Conservation (phyloP, 495 filamentous ascomycete genomes). For the Lentithecium fluviatile region DNA sequence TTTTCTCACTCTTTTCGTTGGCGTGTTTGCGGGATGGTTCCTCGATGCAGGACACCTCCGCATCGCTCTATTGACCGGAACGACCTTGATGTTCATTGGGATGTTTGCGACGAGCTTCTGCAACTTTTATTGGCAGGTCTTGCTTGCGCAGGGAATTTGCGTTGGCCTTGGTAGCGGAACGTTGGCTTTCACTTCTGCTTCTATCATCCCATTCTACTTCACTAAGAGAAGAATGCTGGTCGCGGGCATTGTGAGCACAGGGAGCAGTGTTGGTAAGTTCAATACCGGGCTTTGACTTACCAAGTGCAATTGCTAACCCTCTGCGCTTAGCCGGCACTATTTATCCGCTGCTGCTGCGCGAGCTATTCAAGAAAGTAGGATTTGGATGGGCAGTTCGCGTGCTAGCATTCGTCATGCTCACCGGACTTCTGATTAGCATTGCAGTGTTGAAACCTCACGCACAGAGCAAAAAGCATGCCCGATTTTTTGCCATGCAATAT, state of each 20-base stretch:
- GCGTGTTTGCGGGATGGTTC: slow-evolving; percentile 29
- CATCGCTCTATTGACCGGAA: slow-evolving; percentile 15
- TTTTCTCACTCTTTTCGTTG: slow-evolving; percentile 35
- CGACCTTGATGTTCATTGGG: not conserved
- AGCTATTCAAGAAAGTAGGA: slow-evolving; percentile 12
- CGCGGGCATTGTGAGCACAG: slow-evolving; percentile 13
- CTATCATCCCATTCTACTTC: slow-evolving; percentile 16
- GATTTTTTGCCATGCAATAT: not conserved
- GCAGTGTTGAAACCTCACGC: slow-evolving; percentile 2
- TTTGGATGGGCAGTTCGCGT: slow-evolving; percentile 23
- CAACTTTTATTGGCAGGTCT: slow-evolving; percentile 6
- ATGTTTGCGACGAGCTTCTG: slow-evolving; percentile 15
- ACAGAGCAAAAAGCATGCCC: slow-evolving; percentile 33
- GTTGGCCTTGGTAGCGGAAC: slow-evolving; percentile 10
- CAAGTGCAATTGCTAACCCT: not conserved
- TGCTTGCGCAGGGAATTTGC: slow-evolving; percentile 21
- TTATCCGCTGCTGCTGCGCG: slow-evolving; percentile 20
- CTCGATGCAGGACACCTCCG: slow-evolving; percentile 37
- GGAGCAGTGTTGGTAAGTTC: slow-evolving; percentile 39
- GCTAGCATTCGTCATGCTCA: slow-evolving; percentile 17
- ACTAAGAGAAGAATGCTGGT: slow-evolving; percentile 15
- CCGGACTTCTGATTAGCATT: not conserved
- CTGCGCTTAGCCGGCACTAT: slow-evolving; percentile 1
- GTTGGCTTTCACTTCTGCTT: slow-evolving; percentile 7
- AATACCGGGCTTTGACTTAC: not conserved